phyloP scores from a whole-genome alignment of 306 rosid genomes.

The Corylus heterophylla region DNA sequence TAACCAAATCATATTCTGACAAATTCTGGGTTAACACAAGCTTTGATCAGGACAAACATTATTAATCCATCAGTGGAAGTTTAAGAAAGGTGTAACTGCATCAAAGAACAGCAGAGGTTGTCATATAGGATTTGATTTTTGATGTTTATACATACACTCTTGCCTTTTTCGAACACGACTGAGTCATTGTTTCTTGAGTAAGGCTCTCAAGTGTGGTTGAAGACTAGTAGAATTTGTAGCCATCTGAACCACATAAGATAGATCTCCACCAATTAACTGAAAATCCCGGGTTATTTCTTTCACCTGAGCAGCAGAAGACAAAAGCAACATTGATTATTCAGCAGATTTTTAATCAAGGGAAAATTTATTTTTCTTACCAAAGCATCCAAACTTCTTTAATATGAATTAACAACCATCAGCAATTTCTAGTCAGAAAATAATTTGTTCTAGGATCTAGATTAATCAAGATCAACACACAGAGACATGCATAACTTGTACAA shows the following conservation, averaged over 20 bases:
- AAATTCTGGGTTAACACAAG: neutral
- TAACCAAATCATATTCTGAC: neutral
- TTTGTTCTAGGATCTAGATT: neutral
- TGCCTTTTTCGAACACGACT: neutral
- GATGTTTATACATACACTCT: neutral
- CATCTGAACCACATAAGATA: constrained; percentile 74
- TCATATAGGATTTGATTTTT: neutral
- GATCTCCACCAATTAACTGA: constrained; percentile 52
- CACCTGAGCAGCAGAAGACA: constrained; percentile 46
- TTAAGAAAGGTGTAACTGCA: neutral
- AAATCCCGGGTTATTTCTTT: constrained; percentile 58
- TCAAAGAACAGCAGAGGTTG: neutral
- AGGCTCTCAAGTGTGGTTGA: constrained; percentile 73
- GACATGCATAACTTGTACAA: neutral
- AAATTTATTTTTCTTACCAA: neutral
- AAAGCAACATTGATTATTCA: neutral
- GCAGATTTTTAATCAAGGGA: neutral
- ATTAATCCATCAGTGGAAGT: neutral
- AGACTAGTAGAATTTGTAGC: constrained; percentile 64
- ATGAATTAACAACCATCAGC: neutral
- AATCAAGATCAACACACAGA: neutral
- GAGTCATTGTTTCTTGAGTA: constrained; percentile 54
- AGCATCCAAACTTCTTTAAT: neutral
- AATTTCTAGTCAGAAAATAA: neutral
- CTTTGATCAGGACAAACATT: neutral